Base-by-base conservation (phyloP, 2,329 filamentous ascomycete species). In the Claviceps purpurea region DNA sequence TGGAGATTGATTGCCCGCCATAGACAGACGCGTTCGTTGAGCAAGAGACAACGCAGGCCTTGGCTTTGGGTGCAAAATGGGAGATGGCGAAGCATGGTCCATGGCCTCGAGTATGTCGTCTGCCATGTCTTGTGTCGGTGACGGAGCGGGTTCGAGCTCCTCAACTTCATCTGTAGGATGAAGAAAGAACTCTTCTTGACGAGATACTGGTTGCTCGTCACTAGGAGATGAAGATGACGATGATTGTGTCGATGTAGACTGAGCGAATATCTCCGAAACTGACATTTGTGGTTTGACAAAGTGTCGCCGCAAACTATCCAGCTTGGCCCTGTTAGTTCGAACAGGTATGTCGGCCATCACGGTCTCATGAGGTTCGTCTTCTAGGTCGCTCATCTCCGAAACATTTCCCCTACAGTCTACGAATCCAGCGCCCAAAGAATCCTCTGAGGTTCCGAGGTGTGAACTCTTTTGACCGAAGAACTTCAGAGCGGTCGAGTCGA, bases 21-120 rank as follows among this genome's bases (percentile, higher is more conserved):
- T 91, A 18, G 87, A 89, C 51, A 89, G 75, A 18, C 86, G 81
- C 0, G 90, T 94, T 47, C 89, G 84, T 62, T 94, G 89, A 4
- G 84, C 77, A 0, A 93, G 75, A 0, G 84, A 82, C 8, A 84
- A 67, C 0, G 74, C 76, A 49, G 79, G 78, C 0, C 78, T 72
- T 0, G 70, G 68, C 53, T 71, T 75, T 2, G 57, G 40, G 14
- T 62, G 64, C 58, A 80, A 82, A 44, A 69, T 62, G 0, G 80
- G 80, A 0, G 80, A 82, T 0, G 79, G 78, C 1, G 79, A 81
- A 0, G 72, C 70, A 46, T 72, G 71, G 24, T 73, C 68, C 62
- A 82, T 75, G 0, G 75, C 77, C 13, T 73, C 72, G 4, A 82
- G 63, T 43, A 82, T 82, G 42, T 75, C 68, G 52, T 82, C 75